Conservation (phyloP, 2,329 filamentous ascomycete genomes). For the Amauroascus verrucosus region DNA sequence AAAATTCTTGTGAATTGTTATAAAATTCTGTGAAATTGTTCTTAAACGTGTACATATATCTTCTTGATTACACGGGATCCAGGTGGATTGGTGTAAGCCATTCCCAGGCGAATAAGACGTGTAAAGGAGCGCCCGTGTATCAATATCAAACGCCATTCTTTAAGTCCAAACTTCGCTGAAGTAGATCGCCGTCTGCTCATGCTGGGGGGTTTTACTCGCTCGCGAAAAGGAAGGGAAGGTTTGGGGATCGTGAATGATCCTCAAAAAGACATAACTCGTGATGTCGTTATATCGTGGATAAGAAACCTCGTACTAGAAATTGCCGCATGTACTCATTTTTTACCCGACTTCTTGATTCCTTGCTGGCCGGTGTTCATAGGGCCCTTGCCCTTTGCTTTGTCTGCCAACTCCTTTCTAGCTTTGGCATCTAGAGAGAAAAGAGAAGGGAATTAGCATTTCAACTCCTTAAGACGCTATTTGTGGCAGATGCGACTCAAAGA, state of each 20-base stretch:
- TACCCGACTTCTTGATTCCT: conserved; percentile 96
- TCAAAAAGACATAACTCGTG: neutral
- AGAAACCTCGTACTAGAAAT: neutral
- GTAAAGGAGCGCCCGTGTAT: neutral
- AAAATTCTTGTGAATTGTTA: neutral
- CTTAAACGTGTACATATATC: neutral
- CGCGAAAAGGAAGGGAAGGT: neutral
- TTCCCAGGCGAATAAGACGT: neutral
- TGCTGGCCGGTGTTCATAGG: conserved; percentile 73
- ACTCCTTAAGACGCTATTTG: neutral
- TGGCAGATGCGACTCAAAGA: neutral
- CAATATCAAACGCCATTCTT: neutral
- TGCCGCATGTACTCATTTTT: conserved; percentile 57
- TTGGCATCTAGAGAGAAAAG: conserved; percentile 55
- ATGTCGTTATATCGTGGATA: conserved; percentile 3
- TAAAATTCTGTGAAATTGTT: neutral
- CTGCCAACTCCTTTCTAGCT: conserved; percentile 72
- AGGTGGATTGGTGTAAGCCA: neutral
- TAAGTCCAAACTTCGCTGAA: neutral
- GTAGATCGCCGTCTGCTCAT: neutral
- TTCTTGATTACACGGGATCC: neutral
- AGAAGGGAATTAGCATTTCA: neutral
- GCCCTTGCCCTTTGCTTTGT: conserved; percentile 76
- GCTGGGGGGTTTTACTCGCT: conserved; percentile 1
- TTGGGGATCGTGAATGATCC: neutral